These are phyloP conservation scores for Parascedosporium putredinis DNA, from an alignment of 2,329 filamentous ascomycete genomes.

Conservation along the genomic window DNA sequence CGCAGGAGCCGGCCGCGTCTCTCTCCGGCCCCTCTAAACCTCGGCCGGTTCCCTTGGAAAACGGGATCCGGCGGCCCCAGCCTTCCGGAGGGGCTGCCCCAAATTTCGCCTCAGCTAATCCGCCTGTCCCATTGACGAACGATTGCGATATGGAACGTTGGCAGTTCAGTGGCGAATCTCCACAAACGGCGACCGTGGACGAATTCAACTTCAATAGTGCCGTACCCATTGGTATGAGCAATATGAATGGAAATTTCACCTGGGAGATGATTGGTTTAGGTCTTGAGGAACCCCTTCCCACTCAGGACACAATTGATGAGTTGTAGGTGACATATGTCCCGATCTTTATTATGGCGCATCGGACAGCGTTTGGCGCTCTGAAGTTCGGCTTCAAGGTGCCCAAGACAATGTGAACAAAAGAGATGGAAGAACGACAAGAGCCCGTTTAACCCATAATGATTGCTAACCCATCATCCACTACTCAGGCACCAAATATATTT, in stretches of 20 bases:
- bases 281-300: conserved; percentile 47
- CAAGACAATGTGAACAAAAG: too few species aligned
- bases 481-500: conserved; percentile 74
- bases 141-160: conserved; percentile 43
- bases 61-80: conserved; percentile 13
- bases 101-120: conserved; percentile 19
- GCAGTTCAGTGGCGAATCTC: conserved; percentile 45
- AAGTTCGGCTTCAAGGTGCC: too few species aligned
- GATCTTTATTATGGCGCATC: too few species aligned
- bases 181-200: conserved; percentile 37
- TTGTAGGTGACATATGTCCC: too few species aligned
- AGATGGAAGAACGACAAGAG: too few species aligned
- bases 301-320: conserved; percentile 63
- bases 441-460: too few species aligned
- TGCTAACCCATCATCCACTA: background rate
- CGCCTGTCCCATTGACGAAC: conserved; percentile 33
- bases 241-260: conserved; percentile 48
- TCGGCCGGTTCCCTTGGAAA: background rate
- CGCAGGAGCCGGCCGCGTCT: conserved; percentile 47
- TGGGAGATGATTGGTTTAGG: conserved; percentile 67
- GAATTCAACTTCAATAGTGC: conserved; percentile 46
- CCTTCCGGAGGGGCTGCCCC: conserved; percentile 20
- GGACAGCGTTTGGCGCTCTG: too few species aligned
- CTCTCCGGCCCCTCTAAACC: conserved; percentile 18
- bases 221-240: conserved; percentile 39